Conservation (phyloP, 768 basidiomycete species). For the Suillus ampliporus region DNA sequence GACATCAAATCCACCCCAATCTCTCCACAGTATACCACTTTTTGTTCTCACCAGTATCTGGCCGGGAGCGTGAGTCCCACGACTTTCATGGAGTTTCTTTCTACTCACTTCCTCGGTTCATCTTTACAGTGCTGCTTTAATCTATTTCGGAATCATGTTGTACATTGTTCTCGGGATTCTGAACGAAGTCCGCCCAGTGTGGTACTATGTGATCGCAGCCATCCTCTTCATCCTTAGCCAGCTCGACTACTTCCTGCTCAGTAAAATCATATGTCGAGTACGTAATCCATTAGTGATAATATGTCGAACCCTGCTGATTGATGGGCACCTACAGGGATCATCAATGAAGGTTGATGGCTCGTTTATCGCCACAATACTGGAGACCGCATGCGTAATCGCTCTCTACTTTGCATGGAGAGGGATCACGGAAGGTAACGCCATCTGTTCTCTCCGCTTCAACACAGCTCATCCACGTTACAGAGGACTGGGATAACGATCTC, state of each 20-base stretch:
- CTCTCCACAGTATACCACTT: constrained; percentile 70
- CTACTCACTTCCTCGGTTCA: constrained; percentile 10
- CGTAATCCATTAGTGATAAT: constrained; percentile 29
- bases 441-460: not conserved
- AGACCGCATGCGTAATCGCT: constrained; percentile 72
- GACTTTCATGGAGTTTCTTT: not conserved
- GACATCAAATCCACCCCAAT: constrained; percentile 57
- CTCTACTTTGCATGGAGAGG: constrained; percentile 85
- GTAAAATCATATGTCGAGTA: constrained; percentile 74
- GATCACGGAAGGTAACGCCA: constrained; percentile 81
- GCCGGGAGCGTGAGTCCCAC: constrained; percentile 68
- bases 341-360: constrained; percentile 80
- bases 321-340: constrained; percentile 52
- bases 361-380: constrained; percentile 84
- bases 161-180: constrained; percentile 81
- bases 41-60: constrained; percentile 84
- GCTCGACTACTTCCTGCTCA: constrained; percentile 83
- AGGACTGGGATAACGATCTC: constrained; percentile 56
- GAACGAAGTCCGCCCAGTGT: constrained; percentile 79
- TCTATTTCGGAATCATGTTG: constrained; percentile 78
- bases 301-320: constrained; percentile 30
- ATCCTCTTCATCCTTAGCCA: constrained; percentile 81
- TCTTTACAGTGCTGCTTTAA: constrained; percentile 57
- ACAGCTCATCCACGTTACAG: constrained; percentile 29
- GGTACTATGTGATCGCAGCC: constrained; percentile 77